Evolutionary conservation across 192 early-diverging fungal genomes (phyloP).

Genomic region (Allomyces macrogynus): DNA sequence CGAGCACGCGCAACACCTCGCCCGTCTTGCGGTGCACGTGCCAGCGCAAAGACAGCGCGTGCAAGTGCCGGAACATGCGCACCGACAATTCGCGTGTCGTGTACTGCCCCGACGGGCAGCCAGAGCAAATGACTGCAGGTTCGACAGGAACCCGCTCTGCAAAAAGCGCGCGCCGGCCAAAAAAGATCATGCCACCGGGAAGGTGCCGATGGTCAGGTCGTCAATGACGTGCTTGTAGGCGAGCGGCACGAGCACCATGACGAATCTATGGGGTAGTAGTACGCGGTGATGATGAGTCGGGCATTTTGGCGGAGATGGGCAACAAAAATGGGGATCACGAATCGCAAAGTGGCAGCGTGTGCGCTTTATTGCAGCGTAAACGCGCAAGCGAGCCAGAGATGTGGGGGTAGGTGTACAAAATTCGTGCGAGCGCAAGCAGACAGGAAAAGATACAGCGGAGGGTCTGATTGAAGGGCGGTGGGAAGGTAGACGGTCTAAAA

Average conservation of each 20-base stretch:
- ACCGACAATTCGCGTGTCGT: constrained; percentile 83
- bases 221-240: constrained; percentile 73
- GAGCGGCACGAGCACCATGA: constrained; percentile 68
- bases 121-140: constrained; percentile 67
- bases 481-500: too few species aligned
- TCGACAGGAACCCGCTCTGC: constrained; percentile 56
- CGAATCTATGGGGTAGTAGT: constrained; percentile 10
- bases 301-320: too few species aligned
- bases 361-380: too few species aligned
- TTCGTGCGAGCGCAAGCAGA: too few species aligned
- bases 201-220: constrained; percentile 21
- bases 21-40: constrained; percentile 90
- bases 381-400: too few species aligned
- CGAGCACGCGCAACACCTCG: constrained; percentile 79
- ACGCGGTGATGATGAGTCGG: constrained; percentile 3
- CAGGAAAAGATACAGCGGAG: too few species aligned
- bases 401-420: too few species aligned
- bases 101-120: constrained; percentile 84
- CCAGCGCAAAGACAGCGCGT: constrained; percentile 68
- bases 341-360: too few species aligned
- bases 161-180: constrained; percentile 46
- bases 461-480: too few species aligned
- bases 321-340: too few species aligned
- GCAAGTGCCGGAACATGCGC: constrained; percentile 73
- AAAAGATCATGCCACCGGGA: constrained; percentile 35